phyloP scores from a whole-genome alignment of 164 flowering plant genomes.

The Sextonia rubra region DNA sequence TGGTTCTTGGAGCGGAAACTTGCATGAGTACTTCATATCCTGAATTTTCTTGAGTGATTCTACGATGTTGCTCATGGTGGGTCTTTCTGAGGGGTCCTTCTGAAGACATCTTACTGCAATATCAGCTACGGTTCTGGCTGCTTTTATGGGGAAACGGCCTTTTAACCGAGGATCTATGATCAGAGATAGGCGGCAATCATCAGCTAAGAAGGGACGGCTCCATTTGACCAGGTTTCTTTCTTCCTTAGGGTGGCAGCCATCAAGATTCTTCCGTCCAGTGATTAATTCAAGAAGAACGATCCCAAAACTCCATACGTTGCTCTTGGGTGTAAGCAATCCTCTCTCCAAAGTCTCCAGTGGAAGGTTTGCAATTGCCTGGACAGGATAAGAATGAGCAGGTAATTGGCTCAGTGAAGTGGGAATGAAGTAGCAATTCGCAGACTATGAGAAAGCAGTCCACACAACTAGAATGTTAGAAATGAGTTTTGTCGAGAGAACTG shows the following conservation, averaged over 20 bases:
- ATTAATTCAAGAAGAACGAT: constrained; percentile 82
- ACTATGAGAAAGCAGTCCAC: not conserved
- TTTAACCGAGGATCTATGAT: constrained; percentile 92
- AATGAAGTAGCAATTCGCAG: not conserved
- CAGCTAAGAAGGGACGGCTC: constrained; percentile 79
- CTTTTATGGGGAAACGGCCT: constrained; percentile 75
- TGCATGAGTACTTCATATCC: constrained; percentile 62
- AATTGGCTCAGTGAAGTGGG: not conserved
- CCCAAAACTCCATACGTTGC: constrained; percentile 94
- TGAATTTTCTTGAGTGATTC: constrained; percentile 70
- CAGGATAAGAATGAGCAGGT: not conserved
- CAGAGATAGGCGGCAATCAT: constrained; percentile 67
- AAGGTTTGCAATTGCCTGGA: constrained; percentile 65
- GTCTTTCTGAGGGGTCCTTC: constrained; percentile 80
- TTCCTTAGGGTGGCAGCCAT: constrained; percentile 64
- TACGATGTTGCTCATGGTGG: constrained; percentile 79
- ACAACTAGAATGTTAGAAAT: not conserved
- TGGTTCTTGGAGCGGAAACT: constrained; percentile 87
- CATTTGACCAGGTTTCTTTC: constrained; percentile 87
- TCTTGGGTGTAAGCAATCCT: constrained; percentile 89
- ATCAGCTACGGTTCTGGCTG: constrained; percentile 74
- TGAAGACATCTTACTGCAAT: constrained; percentile 84
- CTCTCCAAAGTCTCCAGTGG: constrained; percentile 82
- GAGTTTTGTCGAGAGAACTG: not conserved
- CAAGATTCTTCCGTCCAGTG: constrained; percentile 80